Base-by-base conservation (phyloP, 2,329 filamentous ascomycete genomes). In the Camptophora hylomeconis region DNA sequence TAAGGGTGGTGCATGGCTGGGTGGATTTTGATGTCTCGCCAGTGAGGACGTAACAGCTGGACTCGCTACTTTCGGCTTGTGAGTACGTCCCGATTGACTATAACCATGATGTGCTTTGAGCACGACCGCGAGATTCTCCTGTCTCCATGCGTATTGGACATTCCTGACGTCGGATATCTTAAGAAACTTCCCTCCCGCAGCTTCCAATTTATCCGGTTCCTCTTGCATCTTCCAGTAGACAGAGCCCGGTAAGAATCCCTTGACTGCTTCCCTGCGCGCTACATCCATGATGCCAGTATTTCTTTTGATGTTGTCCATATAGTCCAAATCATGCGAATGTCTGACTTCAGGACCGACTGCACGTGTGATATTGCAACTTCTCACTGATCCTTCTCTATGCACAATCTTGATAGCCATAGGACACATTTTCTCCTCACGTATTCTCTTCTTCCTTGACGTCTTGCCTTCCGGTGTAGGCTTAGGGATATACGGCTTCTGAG, bases 211-310 rank as follows among this genome's bases (percentile, higher is more conserved):
- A 7, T 54, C 53, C 5, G 51, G 53, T 29, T 62, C 57, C 35
- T 61, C 57, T 30, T 53, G 54, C 32, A 63, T 58, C 33, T 62
- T 60, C 8, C 54, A 57, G 32, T 53, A 62, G n/a, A 63, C 60
- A 5, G 60, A 63, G 15, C 58, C 59, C 9, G 60, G 60, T 30
- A 62, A 43, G 38, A 60, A 63, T 6, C 56, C 60, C 36, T 60
- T 61, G 14, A 55, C 47, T 5, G 56, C 56, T 33, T 63, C 60
- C 24, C 50, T 53, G 12, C 53, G 50, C 5, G 56, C 56, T 31
- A 54, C 58, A 17, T 62, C 57, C 57, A 63, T 61, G 20, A 63
- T 47, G 2, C 57, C 60, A 8, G 57, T 58, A 31, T 62, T 63
- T 24, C 60, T 52, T 39, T 63, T 63, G 26, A 61, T 52, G 26